Base-by-base conservation (phyloP, 148 eudicot species). In the Hydrangea macrophylla region DNA sequence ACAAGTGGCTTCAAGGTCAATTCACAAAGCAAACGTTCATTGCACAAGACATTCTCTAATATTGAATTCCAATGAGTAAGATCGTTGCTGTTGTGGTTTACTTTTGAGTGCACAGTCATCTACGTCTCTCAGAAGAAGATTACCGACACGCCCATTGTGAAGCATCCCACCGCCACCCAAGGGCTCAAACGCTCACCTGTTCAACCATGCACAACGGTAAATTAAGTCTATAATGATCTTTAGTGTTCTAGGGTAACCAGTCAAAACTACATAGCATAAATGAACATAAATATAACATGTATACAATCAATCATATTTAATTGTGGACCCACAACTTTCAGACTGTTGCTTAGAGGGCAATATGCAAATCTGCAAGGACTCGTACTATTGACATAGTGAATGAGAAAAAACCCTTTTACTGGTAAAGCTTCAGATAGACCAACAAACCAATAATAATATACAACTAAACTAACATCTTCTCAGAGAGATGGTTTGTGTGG, bases 141-240 rank as follows among this genome's bases (percentile, higher is more conserved):
- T 66, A 92, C 85, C 1, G 98, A 90, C 1, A 92, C 73, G 13
- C 96, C 96, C 93, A 92, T 92, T 56, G 81, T 68, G 70, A 89
- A 79, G 85, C 92, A 86, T 65, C 92, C 96, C n/a, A 74, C 68
- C 15, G 88, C 83, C 62, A 90, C 88, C 92, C 92, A 90, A 1
- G 96, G 92, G 69, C 96, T 90, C 80, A 90, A 68, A 24, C 92
- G 78, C 77, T 87, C 96, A 75, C 95, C 95, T 89, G 86, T 70
- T 76, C 9, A 60, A 56, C 17, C 36, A 56, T 26, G 13, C 32
- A 26, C 9, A 26, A 2, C 0, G 60, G 33, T 28, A 56, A 56
- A 56, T 48, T 42, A 15, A 42, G 50, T 1, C 50, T 9, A 42
- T 42, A 42, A 42, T 42, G 13, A n/a, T n/a, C n/a, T n/a, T n/a